phyloP scores from a whole-genome alignment of 495 filamentous ascomycete genomes.

The Elasticomyces elasticus region DNA sequence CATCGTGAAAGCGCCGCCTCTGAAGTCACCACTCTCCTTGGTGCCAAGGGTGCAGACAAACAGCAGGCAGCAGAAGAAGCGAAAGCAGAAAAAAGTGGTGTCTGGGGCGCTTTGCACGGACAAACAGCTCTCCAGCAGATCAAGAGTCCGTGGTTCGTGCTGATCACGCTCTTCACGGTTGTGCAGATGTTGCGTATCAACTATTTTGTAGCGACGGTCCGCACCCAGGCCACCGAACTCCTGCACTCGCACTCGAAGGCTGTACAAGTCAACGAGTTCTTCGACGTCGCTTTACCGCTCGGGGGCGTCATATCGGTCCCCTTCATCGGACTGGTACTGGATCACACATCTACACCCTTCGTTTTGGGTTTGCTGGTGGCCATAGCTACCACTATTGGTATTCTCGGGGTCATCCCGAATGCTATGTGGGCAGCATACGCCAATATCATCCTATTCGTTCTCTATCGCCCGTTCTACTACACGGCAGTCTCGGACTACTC shows the following conservation, averaged over 20 bases:
- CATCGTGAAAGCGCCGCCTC: slow-evolving; percentile 57
- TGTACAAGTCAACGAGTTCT: slow-evolving; percentile 65
- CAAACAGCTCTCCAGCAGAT: slow-evolving; percentile 65
- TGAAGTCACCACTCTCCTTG: slow-evolving; percentile 66
- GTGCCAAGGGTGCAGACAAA: slow-evolving; percentile 44
- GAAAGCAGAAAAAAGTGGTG: slow-evolving; percentile 55
- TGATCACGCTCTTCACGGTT: slow-evolving; percentile 80
- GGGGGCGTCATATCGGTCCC: slow-evolving; percentile 79
- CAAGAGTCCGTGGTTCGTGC: slow-evolving; percentile 70
- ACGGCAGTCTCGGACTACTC: slow-evolving; percentile 75
- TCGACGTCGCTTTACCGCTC: slow-evolving; percentile 79
- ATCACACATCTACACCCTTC: slow-evolving; percentile 62
- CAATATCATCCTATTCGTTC: slow-evolving; percentile 69
- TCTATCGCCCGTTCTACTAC: slow-evolving; percentile 68
- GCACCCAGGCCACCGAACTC: slow-evolving; percentile 72
- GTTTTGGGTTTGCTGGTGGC: slow-evolving; percentile 65
- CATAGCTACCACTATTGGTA: slow-evolving; percentile 65
- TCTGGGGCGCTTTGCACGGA: slow-evolving; percentile 86
- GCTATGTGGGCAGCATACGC: slow-evolving; percentile 60
- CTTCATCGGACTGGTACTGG: slow-evolving; percentile 76
- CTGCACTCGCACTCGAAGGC: slow-evolving; percentile 51
- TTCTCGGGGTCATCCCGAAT: slow-evolving; percentile 64
- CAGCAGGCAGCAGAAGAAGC: slow-evolving; percentile 45
- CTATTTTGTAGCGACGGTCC: slow-evolving; percentile 91
- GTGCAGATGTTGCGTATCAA: slow-evolving; percentile 93